Evolutionary conservation across 1,284 basidiomycete species (phyloP).

Genomic region (Cutaneotrichosporon spelunceum): DNA sequence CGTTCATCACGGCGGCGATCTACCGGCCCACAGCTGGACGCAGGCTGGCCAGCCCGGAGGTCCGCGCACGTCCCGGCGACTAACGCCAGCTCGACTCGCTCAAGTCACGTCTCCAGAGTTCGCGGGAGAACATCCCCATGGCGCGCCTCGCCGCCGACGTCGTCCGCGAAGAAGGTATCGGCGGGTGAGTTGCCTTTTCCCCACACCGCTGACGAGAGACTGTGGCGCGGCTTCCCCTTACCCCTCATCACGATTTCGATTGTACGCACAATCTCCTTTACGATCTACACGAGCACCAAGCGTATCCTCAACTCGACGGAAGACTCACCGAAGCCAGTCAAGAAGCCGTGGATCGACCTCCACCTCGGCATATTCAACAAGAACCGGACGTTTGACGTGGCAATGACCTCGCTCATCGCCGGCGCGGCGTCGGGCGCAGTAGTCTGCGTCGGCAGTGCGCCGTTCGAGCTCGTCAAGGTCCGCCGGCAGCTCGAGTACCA

Average conservation of each 20-base stretch:
- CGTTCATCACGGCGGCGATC: neutral
- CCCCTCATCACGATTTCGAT: slow-evolving; percentile 95
- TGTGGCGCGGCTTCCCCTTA: slow-evolving; percentile 51
- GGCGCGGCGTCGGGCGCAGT: slow-evolving; percentile 49
- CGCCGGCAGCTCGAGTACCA: slow-evolving; percentile 90
- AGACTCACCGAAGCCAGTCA: slow-evolving; percentile 24
- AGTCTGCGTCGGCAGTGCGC: slow-evolving; percentile 61
- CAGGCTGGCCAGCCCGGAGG: too few species aligned
- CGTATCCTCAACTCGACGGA: slow-evolving; percentile 61
- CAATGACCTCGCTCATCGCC: slow-evolving; percentile 56
- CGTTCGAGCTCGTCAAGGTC: slow-evolving; percentile 94
- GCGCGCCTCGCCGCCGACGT: slow-evolving; percentile 63
- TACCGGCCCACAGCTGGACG: neutral
- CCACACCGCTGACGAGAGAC: slow-evolving; percentile 21
- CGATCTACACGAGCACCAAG: slow-evolving; percentile 88
- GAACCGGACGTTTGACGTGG: slow-evolving; percentile 61
- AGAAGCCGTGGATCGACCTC: slow-evolving; percentile 36
- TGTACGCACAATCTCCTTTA: slow-evolving; percentile 86
- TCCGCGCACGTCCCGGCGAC: neutral
- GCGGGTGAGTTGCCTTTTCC: slow-evolving; percentile 63
- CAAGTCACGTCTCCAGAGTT: slow-evolving; percentile 86
- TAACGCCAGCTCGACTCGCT: slow-evolving; percentile 69
- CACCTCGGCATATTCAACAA: slow-evolving; percentile 37
- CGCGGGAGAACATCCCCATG: slow-evolving; percentile 69
- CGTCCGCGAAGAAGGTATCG: slow-evolving; percentile 84